These are phyloP conservation scores for Haplosporangium sp. DNA, from an alignment of 371 early-diverging fungal species.

Conservation along the genomic window DNA sequence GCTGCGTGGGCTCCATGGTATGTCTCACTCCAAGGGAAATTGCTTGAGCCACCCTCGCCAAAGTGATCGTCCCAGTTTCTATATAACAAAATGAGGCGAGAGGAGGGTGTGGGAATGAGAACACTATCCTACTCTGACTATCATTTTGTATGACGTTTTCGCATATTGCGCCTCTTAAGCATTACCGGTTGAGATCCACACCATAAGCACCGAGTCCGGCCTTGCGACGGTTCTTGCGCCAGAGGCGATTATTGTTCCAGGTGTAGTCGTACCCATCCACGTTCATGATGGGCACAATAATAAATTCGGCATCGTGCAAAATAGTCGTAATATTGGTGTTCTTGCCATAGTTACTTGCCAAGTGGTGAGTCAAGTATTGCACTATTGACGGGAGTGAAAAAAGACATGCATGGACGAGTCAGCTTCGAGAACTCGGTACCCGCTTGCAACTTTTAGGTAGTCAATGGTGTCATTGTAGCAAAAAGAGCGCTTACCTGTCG, in stretches of 20 bases:
- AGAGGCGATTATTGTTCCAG: constrained; percentile 60
- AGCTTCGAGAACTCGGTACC: too few relatives aligned
- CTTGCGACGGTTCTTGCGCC: constrained; percentile 69
- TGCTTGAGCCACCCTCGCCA: constrained; percentile 66
- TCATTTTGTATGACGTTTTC: not conserved
- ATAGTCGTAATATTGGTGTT: constrained; percentile 50
- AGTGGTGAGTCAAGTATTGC: constrained; percentile 61
- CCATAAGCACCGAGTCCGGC: constrained; percentile 44
- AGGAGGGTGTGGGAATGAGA: not conserved
- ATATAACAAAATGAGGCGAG: not conserved
- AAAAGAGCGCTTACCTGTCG: constrained; percentile 23
- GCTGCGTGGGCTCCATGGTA: constrained; percentile 67
- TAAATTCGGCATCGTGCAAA: constrained; percentile 58
- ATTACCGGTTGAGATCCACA: constrained; percentile 59
- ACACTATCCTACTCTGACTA: too few relatives aligned
- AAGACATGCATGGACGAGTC: too few relatives aligned
- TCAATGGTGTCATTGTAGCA: not conserved
- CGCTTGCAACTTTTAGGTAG: too few relatives aligned
- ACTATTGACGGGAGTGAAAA: constrained; percentile 27
- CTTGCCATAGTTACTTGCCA: constrained; percentile 56
- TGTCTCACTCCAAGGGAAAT: constrained; percentile 60
- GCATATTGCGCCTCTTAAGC: not conserved
- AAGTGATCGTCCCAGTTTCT: constrained; percentile 69
- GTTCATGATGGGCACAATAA: constrained; percentile 69
- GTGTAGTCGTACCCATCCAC: constrained; percentile 72